Conservation (phyloP, 306 rosid genomes). For the Acmispon strigosus region DNA sequence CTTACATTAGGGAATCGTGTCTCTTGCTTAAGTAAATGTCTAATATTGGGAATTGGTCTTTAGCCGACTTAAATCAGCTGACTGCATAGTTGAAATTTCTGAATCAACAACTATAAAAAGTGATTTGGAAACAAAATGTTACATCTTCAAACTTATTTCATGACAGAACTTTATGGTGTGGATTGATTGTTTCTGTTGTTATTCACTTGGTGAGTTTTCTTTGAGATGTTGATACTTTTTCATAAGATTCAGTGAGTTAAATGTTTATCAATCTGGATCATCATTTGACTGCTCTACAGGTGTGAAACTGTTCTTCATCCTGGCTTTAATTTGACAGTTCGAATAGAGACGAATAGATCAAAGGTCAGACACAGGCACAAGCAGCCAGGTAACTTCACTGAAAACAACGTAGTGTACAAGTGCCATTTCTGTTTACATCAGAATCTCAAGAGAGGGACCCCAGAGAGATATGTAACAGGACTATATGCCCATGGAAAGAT, state of each 20-base stretch:
- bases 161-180: no score
- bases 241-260: not conserved
- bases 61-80: no score
- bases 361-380: slow-evolving; percentile 31
- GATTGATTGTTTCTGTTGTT: no score
- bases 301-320: slow-evolving; percentile 76
- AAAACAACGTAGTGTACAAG: slow-evolving; percentile 54
- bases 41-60: no score
- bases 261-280: not conserved
- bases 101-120: no score
- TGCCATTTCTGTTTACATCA: slow-evolving; percentile 59
- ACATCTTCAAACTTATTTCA: no score
- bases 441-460: slow-evolving; percentile 62
- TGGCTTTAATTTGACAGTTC: slow-evolving; percentile 57
- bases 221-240: not conserved
- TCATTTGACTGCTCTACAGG: slow-evolving; percentile 33
- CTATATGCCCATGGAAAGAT: slow-evolving; percentile 30
- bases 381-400: slow-evolving; percentile 23
- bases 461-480: slow-evolving; percentile 47
- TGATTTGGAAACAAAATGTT: no score
- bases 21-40: no score
- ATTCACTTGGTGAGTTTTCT: not conserved
- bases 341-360: slow-evolving; percentile 50
- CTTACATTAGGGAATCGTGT: no score
- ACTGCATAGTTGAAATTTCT: no score